Percentiles rank a stretch among this genome's conserved stretches.
phyloP scores from a whole-genome alignment of 768 basidiomycete species.

The Dendrothele bispora region DNA sequence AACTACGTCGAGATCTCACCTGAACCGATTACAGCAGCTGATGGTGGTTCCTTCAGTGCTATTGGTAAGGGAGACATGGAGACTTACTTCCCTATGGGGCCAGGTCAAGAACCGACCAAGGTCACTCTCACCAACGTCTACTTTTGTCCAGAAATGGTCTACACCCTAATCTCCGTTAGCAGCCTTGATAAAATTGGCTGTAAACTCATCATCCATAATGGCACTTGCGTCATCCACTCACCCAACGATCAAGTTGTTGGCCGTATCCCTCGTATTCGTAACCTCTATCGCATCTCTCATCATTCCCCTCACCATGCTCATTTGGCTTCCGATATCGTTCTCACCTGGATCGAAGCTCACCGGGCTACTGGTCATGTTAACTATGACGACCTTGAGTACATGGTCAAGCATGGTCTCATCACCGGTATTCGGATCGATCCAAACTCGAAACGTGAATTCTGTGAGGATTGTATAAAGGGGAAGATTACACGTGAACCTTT shows the following conservation, averaged over 20 bases:
- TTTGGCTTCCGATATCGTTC: neutral
- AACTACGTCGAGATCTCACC: constrained; percentile 18
- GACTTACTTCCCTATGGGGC: constrained; percentile 23
- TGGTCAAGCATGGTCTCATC: constrained; percentile 18
- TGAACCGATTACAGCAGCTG: constrained; percentile 24
- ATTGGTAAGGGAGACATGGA: constrained; percentile 26
- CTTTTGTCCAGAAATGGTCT: constrained; percentile 26
- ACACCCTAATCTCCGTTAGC: constrained; percentile 26
- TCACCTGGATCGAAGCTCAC: constrained; percentile 22
- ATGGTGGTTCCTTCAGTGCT: constrained; percentile 25
- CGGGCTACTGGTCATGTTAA: constrained; percentile 27
- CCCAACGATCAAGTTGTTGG: constrained; percentile 16
- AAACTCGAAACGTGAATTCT: constrained; percentile 13
- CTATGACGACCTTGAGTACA: constrained; percentile 9
- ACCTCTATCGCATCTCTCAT: constrained; percentile 22
- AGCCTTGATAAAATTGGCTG: constrained; percentile 17
- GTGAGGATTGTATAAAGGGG: constrained; percentile 23
- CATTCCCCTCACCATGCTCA: neutral
- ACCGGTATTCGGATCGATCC: constrained; percentile 19
- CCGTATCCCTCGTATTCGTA: constrained; percentile 18
- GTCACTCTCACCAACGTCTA: constrained; percentile 21
- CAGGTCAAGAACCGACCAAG: constrained; percentile 14
- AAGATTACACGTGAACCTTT: constrained; percentile 24
- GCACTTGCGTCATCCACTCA: constrained; percentile 10
- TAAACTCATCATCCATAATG: constrained; percentile 11